Base-by-base conservation (phyloP, 2,329 filamentous ascomycete species). In the Tolypocladium cylindrosporum region DNA sequence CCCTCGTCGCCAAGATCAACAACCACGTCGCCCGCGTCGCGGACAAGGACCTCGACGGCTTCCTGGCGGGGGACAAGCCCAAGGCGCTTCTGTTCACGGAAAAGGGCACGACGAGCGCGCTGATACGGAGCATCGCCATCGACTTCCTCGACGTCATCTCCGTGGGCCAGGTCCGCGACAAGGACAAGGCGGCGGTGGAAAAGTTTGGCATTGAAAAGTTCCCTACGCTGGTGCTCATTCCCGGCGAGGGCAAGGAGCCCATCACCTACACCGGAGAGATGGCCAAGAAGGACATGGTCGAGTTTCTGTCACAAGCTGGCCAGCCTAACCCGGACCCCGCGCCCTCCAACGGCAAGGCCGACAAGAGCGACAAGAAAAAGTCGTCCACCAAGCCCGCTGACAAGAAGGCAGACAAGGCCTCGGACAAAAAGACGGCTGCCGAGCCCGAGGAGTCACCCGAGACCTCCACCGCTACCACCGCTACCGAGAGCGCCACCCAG, bases 1-100 rank as follows among this genome's bases (percentile, higher is more conserved):
- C 89, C 8, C 88, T 97, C 56, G 83, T 89, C 55, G 85, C 89
- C 65, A 90, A 88, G 74, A 96, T 99, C 66, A 91, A 90, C 64
- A 97, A 97, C 75, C 87, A 94, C 67, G 93, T 99, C 50, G 88
- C 88, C 70, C 83, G 84, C 61, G 77, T 97, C 54, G 85, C 86
- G 19, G 91, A 96, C 72, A 90, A 89, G 73, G 87, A 89, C 52
- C 68, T 96, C 42, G 86, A 91, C 58, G 76, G 76, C 14, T 99
- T 93, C 82, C 72, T 97, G 59, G 80, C 83, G 51, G 86, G 85
- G 60, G 83, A 88, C 24, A 82, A 80, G 14, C 83, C 91, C 55
- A 97, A 96, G 77, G 92, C 89, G 0, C 85, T 99, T 40, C 77
- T 99, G 3, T 97, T 99, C 74, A 95, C 90, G 2, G 90, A 96